Conservation (phyloP, 2,329 filamentous ascomycete genomes). For the Hymenoscyphus albidus region DNA sequence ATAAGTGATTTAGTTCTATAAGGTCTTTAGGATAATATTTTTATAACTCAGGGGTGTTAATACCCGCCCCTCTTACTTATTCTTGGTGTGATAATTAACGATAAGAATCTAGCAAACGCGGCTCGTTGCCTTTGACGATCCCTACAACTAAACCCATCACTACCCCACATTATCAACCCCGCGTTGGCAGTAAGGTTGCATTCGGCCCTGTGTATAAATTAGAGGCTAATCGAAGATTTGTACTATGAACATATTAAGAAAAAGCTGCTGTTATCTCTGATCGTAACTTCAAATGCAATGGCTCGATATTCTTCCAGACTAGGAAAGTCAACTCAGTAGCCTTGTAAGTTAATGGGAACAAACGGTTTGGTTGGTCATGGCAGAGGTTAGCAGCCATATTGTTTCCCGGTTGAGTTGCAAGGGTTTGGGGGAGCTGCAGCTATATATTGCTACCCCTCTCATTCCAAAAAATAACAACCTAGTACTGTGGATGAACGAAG, state of each 20-base stretch:
- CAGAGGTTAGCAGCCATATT: neutral
- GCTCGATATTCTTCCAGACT: neutral
- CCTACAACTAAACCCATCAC: constrained; percentile 1
- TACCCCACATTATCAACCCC: neutral
- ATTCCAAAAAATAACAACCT: constrained; percentile 2
- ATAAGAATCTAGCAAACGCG: neutral
- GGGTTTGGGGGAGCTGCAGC: neutral
- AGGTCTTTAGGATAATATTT: no score
- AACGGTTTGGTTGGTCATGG: neutral
- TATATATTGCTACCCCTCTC: neutral
- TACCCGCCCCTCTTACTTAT: no score
- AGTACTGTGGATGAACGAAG: neutral
- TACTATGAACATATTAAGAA: no score
- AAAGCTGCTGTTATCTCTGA: no score
- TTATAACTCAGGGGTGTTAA: no score
- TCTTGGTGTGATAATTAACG: no score
- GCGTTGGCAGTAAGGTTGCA: neutral
- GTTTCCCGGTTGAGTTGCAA: neutral
- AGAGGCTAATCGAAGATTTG: neutral
- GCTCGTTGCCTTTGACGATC: neutral
- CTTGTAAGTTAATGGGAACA: neutral
- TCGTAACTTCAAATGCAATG: neutral
- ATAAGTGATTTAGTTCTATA: no score
- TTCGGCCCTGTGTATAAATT: neutral
- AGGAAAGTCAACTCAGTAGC: neutral